phyloP scores from a whole-genome alignment of 1,139 yeast species.

The Taphrina wiesneri region DNA sequence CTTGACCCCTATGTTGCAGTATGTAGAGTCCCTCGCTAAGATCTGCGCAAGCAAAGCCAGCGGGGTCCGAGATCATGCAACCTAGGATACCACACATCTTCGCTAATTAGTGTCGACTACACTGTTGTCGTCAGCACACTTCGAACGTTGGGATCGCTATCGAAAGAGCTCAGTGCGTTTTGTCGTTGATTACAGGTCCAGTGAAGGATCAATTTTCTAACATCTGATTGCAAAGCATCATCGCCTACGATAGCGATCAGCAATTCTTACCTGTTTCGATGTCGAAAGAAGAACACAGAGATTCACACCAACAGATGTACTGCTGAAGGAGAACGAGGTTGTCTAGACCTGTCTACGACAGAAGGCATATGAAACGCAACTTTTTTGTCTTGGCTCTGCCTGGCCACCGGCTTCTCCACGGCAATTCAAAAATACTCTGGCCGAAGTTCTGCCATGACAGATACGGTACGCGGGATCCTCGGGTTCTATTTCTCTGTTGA shows the following conservation, averaged over 20 bases:
- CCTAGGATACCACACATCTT: constrained; percentile 95
- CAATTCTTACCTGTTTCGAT: not conserved
- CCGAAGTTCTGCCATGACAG: not conserved
- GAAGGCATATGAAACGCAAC: not conserved
- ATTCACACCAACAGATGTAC: not conserved
- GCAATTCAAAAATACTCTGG: not conserved
- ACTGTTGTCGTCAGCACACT: not conserved
- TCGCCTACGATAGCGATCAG: not conserved
- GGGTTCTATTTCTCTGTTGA: not conserved
- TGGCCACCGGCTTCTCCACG: not conserved
- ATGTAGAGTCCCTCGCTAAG: constrained; percentile 90
- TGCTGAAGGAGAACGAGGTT: constrained; percentile 6
- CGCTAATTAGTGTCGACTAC: not conserved
- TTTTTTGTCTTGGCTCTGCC: not conserved
- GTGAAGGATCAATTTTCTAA: constrained; percentile 27
- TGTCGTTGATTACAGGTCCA: constrained; percentile 26
- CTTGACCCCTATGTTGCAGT: constrained; percentile 97
- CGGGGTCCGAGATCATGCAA: constrained; percentile 74
- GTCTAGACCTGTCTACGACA: not conserved
- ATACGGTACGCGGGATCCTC: not conserved
- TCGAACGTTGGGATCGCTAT: not conserved
- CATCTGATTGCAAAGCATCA: constrained; percentile 30
- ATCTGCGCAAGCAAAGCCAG: constrained; percentile 77
- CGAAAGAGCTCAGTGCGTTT: constrained; percentile 25
- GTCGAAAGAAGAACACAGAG: not conserved